phyloP scores from a whole-genome alignment of 2,329 filamentous ascomycete species.

The Atkinsonella hypoxylon region DNA sequence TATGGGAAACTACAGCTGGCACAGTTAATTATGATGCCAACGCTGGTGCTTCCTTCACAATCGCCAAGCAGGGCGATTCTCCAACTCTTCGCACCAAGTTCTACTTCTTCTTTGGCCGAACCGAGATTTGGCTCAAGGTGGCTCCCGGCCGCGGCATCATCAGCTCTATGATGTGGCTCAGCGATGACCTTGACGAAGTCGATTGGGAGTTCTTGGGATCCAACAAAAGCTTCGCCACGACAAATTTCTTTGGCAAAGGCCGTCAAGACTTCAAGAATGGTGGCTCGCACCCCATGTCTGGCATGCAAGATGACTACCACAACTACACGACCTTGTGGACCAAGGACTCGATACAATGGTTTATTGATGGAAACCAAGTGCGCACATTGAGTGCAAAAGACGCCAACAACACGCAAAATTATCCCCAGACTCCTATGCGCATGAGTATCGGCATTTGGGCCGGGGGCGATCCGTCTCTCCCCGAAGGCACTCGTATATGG shows the following conservation, averaged over 20 bases:
- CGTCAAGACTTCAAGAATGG: conserved; percentile 51
- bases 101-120: conserved; percentile 76
- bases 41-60: conserved; percentile 59
- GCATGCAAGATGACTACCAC: conserved; percentile 50
- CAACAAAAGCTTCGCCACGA: conserved; percentile 49
- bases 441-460: conserved; percentile 57
- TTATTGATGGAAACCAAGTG: conserved; percentile 54
- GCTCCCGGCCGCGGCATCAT: conserved; percentile 65
- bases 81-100: conserved; percentile 70
- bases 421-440: conserved; percentile 67
- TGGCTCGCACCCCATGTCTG: conserved; percentile 42
- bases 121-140: conserved; percentile 68
- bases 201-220: conserved; percentile 76
- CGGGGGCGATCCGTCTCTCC: conserved; percentile 43
- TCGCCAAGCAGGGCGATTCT: conserved; percentile 58
- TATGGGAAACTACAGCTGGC: conserved; percentile 61
- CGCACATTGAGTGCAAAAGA: conserved; percentile 51
- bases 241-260: conserved; percentile 74
- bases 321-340: conserved; percentile 73
- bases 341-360: conserved; percentile 51
- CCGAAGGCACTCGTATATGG: conserved; percentile 51
- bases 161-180: conserved; percentile 72
- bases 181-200: conserved; percentile 75
- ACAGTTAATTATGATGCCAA: conserved; percentile 47
- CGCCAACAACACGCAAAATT: conserved; percentile 49